These are phyloP conservation scores for Rubia balearica DNA, from an alignment of 305 asterid species.

Conservation along the genomic window DNA sequence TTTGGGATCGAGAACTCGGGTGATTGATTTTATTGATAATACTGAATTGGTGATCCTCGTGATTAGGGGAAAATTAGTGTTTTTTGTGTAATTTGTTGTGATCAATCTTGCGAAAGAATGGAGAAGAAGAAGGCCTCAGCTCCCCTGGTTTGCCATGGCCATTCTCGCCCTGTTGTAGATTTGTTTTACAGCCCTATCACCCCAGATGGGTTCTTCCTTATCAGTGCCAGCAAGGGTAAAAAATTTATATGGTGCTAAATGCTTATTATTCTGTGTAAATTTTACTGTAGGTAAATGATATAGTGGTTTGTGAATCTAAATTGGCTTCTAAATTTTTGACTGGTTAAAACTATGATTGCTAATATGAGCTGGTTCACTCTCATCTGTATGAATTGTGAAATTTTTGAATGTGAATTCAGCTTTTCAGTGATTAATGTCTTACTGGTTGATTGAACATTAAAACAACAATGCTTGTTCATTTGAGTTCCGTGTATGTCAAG, in stretches of 20 bases:
- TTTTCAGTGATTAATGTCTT: background rate
- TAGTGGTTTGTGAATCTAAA: background rate
- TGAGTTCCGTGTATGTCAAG: background rate
- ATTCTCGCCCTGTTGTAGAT: slow-evolving; percentile 97
- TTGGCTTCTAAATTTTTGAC: background rate
- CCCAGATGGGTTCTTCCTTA: slow-evolving; percentile 88
- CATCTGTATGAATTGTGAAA: background rate
- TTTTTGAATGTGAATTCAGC: background rate
- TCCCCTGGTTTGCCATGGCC: slow-evolving; percentile 98
- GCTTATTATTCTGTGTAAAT: background rate
- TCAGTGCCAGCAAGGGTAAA: slow-evolving; percentile 99
- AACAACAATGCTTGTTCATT: background rate
- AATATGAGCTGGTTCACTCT: background rate
- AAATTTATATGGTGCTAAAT: background rate
- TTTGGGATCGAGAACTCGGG: slow-evolving; percentile 18
- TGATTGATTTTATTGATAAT: background rate
- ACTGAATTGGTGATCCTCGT: slow-evolving; percentile 17
- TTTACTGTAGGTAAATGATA: background rate
- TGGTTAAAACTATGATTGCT: background rate
- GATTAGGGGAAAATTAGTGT: slow-evolving; percentile 13
- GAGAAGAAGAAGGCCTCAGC: slow-evolving; percentile 84
- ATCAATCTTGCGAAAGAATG: slow-evolving; percentile 34
- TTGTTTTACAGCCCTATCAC: slow-evolving; percentile 89
- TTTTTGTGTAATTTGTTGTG: slow-evolving; percentile 4
- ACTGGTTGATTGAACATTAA: background rate